These are phyloP conservation scores for Stylosanthes scabra DNA, from an alignment of 331 rosid genomes.

Conservation along the genomic window DNA sequence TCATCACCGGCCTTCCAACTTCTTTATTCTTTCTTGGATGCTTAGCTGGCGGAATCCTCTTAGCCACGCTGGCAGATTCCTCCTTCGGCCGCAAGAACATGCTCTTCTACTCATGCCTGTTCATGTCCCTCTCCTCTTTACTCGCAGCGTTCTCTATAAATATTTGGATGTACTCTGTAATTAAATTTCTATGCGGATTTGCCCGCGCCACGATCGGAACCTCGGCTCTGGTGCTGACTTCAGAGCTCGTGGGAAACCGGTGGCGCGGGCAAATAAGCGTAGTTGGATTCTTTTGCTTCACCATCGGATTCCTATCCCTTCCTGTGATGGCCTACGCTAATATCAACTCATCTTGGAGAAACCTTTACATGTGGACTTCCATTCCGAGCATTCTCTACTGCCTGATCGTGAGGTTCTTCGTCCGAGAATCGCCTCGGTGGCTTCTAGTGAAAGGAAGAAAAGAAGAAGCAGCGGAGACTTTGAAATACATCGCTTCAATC, in stretches of 20 bases:
- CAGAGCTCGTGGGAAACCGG: constrained; percentile 54
- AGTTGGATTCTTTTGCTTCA: constrained; percentile 57
- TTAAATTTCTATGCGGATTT: constrained; percentile 46
- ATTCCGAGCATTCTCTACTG: constrained; percentile 50
- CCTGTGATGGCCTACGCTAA: constrained; percentile 51
- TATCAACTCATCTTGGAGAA: constrained; percentile 48
- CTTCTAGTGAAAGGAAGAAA: constrained; percentile 52
- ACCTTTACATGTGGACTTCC: constrained; percentile 57
- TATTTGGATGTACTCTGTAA: constrained; percentile 54
- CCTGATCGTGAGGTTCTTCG: constrained; percentile 21
- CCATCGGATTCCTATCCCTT: constrained; percentile 52
- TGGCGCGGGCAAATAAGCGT: constrained; percentile 34
- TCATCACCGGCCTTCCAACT: constrained; percentile 54
- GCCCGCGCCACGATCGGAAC: constrained; percentile 56
- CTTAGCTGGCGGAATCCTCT: constrained; percentile 50
- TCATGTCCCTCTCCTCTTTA: constrained; percentile 52
- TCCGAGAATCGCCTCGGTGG: constrained; percentile 68
- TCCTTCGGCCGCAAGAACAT: constrained; percentile 47
- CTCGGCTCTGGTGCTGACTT: constrained; percentile 49
- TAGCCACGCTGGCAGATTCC: constrained; percentile 61
- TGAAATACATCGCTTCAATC: constrained; percentile 33
- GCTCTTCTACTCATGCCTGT: constrained; percentile 49
- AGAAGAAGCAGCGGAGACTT: constrained; percentile 52
- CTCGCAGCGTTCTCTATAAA: constrained; percentile 49
- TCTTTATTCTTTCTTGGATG: constrained; percentile 65